These are phyloP conservation scores for Penicillium digitatum DNA, from an alignment of 2,329 filamentous ascomycete genomes.

Conservation along the genomic window DNA sequence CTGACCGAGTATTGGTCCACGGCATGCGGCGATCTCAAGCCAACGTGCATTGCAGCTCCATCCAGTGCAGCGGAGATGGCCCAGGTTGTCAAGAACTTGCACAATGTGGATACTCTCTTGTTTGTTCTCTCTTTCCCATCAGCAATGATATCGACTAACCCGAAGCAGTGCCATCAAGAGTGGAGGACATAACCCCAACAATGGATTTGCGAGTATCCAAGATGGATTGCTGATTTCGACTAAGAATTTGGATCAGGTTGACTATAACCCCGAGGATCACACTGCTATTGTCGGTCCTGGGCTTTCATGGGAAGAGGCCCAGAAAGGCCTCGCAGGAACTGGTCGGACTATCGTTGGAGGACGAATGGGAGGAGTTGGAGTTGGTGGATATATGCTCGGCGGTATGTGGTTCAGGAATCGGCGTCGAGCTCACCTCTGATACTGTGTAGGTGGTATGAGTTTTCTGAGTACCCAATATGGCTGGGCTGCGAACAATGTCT, in stretches of 20 bases:
- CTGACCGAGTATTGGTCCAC: conserved; percentile 49
- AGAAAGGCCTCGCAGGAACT: conserved; percentile 30
- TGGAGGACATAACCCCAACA: conserved; percentile 49
- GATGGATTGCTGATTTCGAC: conserved; percentile 46
- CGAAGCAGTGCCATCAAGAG: conserved; percentile 46
- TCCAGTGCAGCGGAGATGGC: conserved; percentile 51
- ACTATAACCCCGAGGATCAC: conserved; percentile 34
- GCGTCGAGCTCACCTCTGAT: conserved; percentile 4
- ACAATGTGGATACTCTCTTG: conserved; percentile 49
- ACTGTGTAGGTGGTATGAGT: conserved; percentile 36
- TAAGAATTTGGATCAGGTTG: conserved; percentile 40
- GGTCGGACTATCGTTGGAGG: conserved; percentile 43
- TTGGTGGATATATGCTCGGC: conserved; percentile 48
- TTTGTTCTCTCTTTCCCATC: neutral
- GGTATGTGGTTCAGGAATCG: conserved; percentile 25
- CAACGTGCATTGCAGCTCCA: conserved; percentile 49
- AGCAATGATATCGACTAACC: neutral
- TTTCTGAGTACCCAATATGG: conserved; percentile 52
- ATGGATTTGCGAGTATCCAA: conserved; percentile 46
- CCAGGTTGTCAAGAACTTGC: conserved; percentile 50
- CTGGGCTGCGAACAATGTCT: conserved; percentile 47
- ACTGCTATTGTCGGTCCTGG: conserved; percentile 42
- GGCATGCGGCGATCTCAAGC: conserved; percentile 41
- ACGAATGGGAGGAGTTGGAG: conserved; percentile 48
- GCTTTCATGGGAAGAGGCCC: conserved; percentile 35